phyloP scores from a whole-genome alignment of 768 basidiomycete genomes.

The Leccinum barrowsii region DNA sequence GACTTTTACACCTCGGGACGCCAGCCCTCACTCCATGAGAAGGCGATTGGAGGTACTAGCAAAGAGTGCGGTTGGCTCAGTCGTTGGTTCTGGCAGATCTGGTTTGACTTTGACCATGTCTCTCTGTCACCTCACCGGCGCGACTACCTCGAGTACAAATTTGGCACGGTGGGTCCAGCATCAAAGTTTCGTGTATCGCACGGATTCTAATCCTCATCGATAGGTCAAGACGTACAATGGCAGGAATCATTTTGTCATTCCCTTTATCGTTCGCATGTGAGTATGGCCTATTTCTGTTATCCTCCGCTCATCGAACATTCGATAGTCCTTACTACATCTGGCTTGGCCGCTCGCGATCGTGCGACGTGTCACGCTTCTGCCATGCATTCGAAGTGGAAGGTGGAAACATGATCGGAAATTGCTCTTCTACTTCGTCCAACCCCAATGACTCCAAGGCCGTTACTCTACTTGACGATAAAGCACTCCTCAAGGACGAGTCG shows the following conservation, averaged over 20 bases:
- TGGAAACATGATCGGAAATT: constrained; percentile 55
- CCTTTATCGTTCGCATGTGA: constrained; percentile 62
- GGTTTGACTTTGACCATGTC: constrained; percentile 58
- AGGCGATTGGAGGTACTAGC: constrained; percentile 59
- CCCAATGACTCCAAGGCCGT: constrained; percentile 35
- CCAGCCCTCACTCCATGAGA: constrained; percentile 52
- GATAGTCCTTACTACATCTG: constrained; percentile 69
- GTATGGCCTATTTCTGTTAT: constrained; percentile 11
- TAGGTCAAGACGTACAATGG: constrained; percentile 68
- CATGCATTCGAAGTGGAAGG: constrained; percentile 63
- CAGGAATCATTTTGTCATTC: constrained; percentile 66
- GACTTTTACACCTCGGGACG: constrained; percentile 70
- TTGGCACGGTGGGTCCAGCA: constrained; percentile 54
- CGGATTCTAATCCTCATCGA: not conserved
- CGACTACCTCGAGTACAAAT: constrained; percentile 75
- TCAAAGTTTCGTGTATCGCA: not conserved
- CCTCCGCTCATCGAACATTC: not conserved
- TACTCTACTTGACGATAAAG: constrained; percentile 41
- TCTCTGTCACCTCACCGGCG: constrained; percentile 54
- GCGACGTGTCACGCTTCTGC: constrained; percentile 52
- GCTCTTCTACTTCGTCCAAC: constrained; percentile 37
- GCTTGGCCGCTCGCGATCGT: constrained; percentile 63
- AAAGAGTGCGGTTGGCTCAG: constrained; percentile 61
- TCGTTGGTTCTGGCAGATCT: constrained; percentile 80
- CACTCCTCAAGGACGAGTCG: constrained; percentile 26